A percentile compares a stretch with the other conserved stretches of the same genome.
phyloP scores from a whole-genome alignment of 2,329 filamentous ascomycete species.

The Cladophialophora exuberans region DNA sequence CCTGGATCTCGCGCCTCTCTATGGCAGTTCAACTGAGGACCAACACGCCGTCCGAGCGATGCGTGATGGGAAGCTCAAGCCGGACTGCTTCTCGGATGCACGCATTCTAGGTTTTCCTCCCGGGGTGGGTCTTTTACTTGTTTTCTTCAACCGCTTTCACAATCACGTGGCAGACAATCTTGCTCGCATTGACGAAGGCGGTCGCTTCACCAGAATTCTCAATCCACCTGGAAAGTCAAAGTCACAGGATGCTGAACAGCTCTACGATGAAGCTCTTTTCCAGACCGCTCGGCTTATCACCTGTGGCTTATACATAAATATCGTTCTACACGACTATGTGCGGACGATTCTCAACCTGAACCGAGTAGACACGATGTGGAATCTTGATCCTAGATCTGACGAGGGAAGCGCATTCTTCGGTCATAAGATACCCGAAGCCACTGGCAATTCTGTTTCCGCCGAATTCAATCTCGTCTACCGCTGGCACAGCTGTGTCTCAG shows the following conservation, averaged over 20 bases:
- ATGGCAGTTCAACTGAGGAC: slow-evolving; percentile 67
- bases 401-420: slow-evolving; percentile 53
- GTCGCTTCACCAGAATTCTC: slow-evolving; percentile 51
- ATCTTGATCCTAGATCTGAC: slow-evolving; percentile 65
- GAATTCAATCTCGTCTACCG: slow-evolving; percentile 71
- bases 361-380: slow-evolving; percentile 62
- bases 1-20: slow-evolving; percentile 72
- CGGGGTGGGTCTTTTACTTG: slow-evolving; percentile 68
- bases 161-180: slow-evolving; percentile 68
- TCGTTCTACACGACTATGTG: slow-evolving; percentile 62
- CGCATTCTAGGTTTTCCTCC: slow-evolving; percentile 68
- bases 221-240: slow-evolving; percentile 30
- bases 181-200: slow-evolving; percentile 68
- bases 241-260: slow-evolving; percentile 44
- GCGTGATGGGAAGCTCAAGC: slow-evolving; percentile 69
- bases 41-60: slow-evolving; percentile 66
- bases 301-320: slow-evolving; percentile 60
- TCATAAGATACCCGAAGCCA: slow-evolving; percentile 56
- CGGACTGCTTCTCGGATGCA: slow-evolving; percentile 70
- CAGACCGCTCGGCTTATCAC: slow-evolving; percentile 60
- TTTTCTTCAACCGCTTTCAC: slow-evolving; percentile 72
- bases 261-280: slow-evolving; percentile 58
- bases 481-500: slow-evolving; percentile 65
- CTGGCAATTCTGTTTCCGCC: slow-evolving; percentile 68
- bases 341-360: slow-evolving; percentile 65